Evolutionary conservation across 1,284 basidiomycete genomes (phyloP), one percentile per base, ranked within the genome.

Genomic region (Crepidotus sp.): DNA sequence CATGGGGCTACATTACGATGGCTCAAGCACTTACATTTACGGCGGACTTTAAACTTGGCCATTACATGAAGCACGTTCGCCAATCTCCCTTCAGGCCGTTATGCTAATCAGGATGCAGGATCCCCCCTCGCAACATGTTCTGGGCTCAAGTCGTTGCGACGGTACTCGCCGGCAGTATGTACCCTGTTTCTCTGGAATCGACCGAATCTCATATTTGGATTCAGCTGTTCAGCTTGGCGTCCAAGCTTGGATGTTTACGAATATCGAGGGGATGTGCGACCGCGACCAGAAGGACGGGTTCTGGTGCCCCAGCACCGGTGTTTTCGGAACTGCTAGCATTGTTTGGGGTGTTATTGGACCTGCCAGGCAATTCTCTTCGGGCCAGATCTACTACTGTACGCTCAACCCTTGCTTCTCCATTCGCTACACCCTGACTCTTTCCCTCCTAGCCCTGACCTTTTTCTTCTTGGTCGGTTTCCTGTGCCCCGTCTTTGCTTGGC

Each of bases 401-500:
- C 58, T 15, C 24, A 10, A 27, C 15, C 3, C 30, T 2, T 15
- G n/a, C 1, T 10, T 22, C 9, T 1, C 14, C 13, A 14, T 25
- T 31, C 21, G 8, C 13, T 17, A 13, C 9, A 33, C 24, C 24
- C 26, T 41, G 11, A 39, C 9, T 3, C 6, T 27, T 27, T 33
- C 15, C 4, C 37, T 21, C 31, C 6, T 17, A 55, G 54, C 49
- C 5, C 21, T 56, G 24, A 46, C 33, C 4, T 55, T 43, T 47
- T 73, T 72, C 61, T 74, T 74, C 64, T 57, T 74, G 42, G 48
- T 70, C 13, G 72, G 71, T n/a, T 67, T 68, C 4, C 25, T 68
- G 13, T 60, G 60, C 29, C 73, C 73, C 0, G 34, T 71, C 26
- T 51, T 58, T 14, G 57, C 63, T 14, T 74, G 65, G 63, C 25